These are phyloP conservation scores for Eleusine coracana DNA, from an alignment of 176 grass and related monocot species.

Conservation along the genomic window DNA sequence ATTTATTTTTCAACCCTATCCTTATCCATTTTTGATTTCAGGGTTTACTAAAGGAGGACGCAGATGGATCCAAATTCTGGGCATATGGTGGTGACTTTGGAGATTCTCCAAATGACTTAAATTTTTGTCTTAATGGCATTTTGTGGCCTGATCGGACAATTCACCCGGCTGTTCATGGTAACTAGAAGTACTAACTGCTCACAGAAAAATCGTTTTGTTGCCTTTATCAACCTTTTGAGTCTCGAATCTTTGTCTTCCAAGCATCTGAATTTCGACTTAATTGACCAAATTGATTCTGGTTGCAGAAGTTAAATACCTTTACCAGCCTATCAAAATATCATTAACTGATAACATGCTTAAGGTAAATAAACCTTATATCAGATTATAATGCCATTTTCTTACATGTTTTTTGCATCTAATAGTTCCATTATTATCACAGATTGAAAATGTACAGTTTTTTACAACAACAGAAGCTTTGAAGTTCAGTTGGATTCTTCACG, in stretches of 20 bases:
- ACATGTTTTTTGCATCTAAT: slow-evolving; percentile 11
- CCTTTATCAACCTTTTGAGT: slow-evolving; percentile 12
- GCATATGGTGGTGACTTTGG: slow-evolving; percentile 96
- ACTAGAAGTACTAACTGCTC: not conserved
- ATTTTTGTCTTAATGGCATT: slow-evolving; percentile 98
- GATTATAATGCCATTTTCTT: slow-evolving; percentile 7
- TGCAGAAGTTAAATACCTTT: slow-evolving; percentile 94
- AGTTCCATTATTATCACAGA: slow-evolving; percentile 51
- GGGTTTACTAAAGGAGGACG: slow-evolving; percentile 76
- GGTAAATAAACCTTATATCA: slow-evolving; percentile 52
- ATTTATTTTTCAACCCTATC: not conserved
- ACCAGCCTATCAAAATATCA: slow-evolving; percentile 84
- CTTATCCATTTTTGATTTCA: slow-evolving; percentile 33
- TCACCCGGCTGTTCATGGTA: slow-evolving; percentile 93
- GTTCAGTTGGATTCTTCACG: slow-evolving; percentile 75
- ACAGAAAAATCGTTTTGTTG: not conserved
- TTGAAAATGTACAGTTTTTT: slow-evolving; percentile 79
- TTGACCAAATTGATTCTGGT: slow-evolving; percentile 35
- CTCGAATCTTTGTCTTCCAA: not conserved
- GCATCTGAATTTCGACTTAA: slow-evolving; percentile 23
- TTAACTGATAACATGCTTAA: slow-evolving; percentile 61
- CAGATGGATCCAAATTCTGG: slow-evolving; percentile 78
- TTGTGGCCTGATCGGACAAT: slow-evolving; percentile 92
- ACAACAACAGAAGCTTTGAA: slow-evolving; percentile 71
- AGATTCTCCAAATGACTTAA: slow-evolving; percentile 83